A percentile compares a stretch with the other conserved stretches of the same genome.
These are phyloP conservation scores for Magnusiomyces suaveolens DNA, from an alignment of 1,139 yeast genomes.

Conservation along the genomic window DNA sequence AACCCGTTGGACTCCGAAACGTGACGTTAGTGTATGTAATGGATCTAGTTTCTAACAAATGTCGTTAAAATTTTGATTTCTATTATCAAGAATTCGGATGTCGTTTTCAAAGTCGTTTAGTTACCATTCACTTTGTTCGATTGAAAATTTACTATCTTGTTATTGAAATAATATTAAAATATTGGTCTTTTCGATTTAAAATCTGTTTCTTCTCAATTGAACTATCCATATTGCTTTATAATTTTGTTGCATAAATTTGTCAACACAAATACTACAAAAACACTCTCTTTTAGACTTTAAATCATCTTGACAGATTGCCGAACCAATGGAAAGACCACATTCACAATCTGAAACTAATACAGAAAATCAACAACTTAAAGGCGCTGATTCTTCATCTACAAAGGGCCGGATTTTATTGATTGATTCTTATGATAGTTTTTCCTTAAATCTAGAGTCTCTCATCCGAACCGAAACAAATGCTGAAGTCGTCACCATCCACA, in stretches of 20 bases:
- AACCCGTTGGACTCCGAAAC: background rate
- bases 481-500: conserved; percentile 60
- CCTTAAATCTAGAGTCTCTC: conserved; percentile 65
- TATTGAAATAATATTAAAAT: background rate
- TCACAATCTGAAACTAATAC: background rate
- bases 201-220: background rate
- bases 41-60: background rate
- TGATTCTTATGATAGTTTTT: conserved; percentile 92
- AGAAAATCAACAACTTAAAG: background rate
- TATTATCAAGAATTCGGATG: background rate
- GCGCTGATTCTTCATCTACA: background rate
- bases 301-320: no score
- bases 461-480: conserved; percentile 47
- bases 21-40: background rate
- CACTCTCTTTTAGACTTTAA: no score
- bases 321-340: background rate
- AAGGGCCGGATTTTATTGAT: conserved; percentile 48
- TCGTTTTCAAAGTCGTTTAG: background rate
- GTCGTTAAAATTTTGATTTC: background rate
- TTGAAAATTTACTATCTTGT: background rate
- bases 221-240: no score
- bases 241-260: no score
- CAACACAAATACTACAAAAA: no score
- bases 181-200: background rate
- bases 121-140: background rate